These are phyloP conservation scores for Penicillium sp. DNA, from an alignment of 2,329 filamentous ascomycete genomes.

Conservation along the genomic window DNA sequence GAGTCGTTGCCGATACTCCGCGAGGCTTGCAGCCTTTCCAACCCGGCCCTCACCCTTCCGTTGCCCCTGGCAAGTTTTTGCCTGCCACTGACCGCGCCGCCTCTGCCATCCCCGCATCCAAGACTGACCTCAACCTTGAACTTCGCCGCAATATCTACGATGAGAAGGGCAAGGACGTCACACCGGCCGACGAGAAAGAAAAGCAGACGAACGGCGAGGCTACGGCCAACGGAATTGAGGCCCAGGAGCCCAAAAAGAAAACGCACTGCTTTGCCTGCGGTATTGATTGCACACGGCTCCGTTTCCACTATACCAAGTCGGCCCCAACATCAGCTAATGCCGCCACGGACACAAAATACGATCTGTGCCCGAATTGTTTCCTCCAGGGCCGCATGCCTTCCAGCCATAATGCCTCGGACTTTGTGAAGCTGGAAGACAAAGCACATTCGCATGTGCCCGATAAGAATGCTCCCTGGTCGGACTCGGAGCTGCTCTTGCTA, in stretches of 20 bases:
- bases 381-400: slow-evolving; percentile 75
- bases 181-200: slow-evolving; percentile 62
- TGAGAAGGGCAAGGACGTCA: slow-evolving; percentile 77
- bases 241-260: slow-evolving; percentile 59
- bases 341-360: slow-evolving; percentile 62
- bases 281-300: slow-evolving; percentile 72
- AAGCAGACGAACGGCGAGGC: slow-evolving; percentile 65
- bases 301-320: slow-evolving; percentile 65
- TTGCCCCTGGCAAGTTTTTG: slow-evolving; percentile 56
- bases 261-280: slow-evolving; percentile 87
- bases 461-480: slow-evolving; percentile 81
- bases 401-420: slow-evolving; percentile 72
- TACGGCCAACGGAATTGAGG: slow-evolving; percentile 58
- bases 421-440: slow-evolving; percentile 84
- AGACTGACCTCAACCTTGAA: slow-evolving; percentile 83
- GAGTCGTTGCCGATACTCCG: slow-evolving; percentile 90
- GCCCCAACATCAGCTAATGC: slow-evolving; percentile 53
- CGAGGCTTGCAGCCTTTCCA: slow-evolving; percentile 93
- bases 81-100: slow-evolving; percentile 66
- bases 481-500: slow-evolving; percentile 80
- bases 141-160: slow-evolving; percentile 95
- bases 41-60: slow-evolving; percentile 69
- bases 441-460: slow-evolving; percentile 72
- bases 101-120: slow-evolving; percentile 58
- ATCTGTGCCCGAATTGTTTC: slow-evolving; percentile 87